Base-by-base conservation (phyloP, 768 basidiomycete genomes). In the Exsudoporus frostii region DNA sequence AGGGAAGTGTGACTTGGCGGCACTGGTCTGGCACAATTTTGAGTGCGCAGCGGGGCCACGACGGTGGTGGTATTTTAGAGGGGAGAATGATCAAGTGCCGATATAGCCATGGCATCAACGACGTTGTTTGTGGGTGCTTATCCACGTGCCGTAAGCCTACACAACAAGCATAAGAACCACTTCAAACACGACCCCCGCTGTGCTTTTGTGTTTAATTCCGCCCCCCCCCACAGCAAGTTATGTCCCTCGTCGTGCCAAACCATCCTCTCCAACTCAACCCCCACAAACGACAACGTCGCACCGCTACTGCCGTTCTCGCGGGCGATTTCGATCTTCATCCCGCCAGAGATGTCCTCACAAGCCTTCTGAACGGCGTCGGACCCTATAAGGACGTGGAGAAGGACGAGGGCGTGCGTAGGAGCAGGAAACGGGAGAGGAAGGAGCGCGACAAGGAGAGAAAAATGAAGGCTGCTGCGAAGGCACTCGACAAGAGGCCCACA, bases 341-440 rank as follows among this genome's bases (percentile, higher is more conserved):
- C 0, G 65, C 77, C 34, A 80, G 90, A 66, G 88, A 91, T 71
- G 87, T 86, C 57, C 76, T 92, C 58, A 91, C 90, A 14, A 88
- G 85, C 69, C 69, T 90, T 45, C 73, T 91, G 63, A 90, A 90
- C 63, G 88, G 88, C 46, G 85, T 90, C 29, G 79, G 78, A 0
- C 80, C 80, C 7, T 85, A 88, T 69, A 78, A 80, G 55, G 77
- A 71, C 15, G 79, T 83, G 25, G 86, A 87, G 71, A 79, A 74
- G 51, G 80, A 83, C 29, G 84, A 85, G 56, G 79, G 82, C 65
- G 61, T 73, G 39, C 76, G 78, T 59, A 76, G 78, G 67, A 78
- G 72, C 56, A 79, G 74, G 69, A 85, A 79, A 69, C 75, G 74
- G 52, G 82, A 72, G 43, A 71, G 57, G 61, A 72, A 52, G 59